Base-by-base conservation (phyloP, 768 basidiomycete species). In the Suillus hirtellus region DNA sequence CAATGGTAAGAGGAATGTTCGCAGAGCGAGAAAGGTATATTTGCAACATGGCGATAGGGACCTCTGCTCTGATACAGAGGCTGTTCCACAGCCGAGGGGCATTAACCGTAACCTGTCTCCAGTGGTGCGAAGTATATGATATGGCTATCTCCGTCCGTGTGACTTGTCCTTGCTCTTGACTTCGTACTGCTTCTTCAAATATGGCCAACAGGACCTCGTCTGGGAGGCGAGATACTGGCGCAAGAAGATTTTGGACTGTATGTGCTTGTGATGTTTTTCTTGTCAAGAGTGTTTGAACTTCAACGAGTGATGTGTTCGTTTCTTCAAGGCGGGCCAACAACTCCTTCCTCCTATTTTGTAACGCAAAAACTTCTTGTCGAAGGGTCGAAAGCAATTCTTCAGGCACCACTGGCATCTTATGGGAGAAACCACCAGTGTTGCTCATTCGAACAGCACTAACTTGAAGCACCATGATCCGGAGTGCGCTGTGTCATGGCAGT, bases 141-240 rank as follows among this genome's bases (percentile, higher is more conserved):
- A 24, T 19, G 8, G 24, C 55, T 31, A 50, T 61, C 35, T 56
- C 43, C 34, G 38, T 38, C 47, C 40, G 55, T 44, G 27, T 53
- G 10, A 40, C n/a, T 27, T 42, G 53, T n/a, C 53, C 53, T 17
- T 40, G 40, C n/a, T 59, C 55, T 31, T 64, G 52, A 54, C 15
- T 34, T 43, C 49, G 37, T 38, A 43, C 46, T 34, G 37, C 46
- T 50, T 62, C 52, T 63, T 58, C 58, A 27, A 70, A 50, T 40
- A 61, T 38, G 8, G 42, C 24, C 27, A 35, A n/a, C 9, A 50
- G 10, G 4, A 34, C 17, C 52, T 59, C 44, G 8, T 44, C 60
- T 17, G 46, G 50, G 38, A 63, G 59, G 14, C 40, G 31, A 40
- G 53, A 60, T 15, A 40, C 19, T 21, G 61, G 40, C 40, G 24